These are phyloP conservation scores for Elsinoe fawcettii DNA, from an alignment of 2,329 filamentous ascomycete genomes.

Conservation along the genomic window DNA sequence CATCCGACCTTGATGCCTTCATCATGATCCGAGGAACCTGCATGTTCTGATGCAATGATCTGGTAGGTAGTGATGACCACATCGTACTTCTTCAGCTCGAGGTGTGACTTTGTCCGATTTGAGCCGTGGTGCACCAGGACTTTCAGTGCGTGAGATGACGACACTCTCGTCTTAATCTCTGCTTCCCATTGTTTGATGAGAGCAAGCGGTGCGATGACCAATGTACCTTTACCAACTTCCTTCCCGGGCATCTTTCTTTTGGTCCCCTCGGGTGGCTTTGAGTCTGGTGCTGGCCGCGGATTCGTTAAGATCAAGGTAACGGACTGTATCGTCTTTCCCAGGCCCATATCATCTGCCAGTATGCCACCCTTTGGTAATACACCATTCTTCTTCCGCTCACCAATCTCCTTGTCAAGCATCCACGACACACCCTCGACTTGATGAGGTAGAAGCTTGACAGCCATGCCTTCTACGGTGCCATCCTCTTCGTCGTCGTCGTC, in stretches of 20 bases:
- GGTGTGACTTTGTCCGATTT: slow-evolving; percentile 68
- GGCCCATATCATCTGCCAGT: slow-evolving; percentile 91
- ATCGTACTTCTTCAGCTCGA: slow-evolving; percentile 75
- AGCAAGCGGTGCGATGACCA: slow-evolving; percentile 87
- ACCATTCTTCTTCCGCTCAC: slow-evolving; percentile 69
- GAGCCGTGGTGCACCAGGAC: slow-evolving; percentile 90
- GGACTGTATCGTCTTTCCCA: slow-evolving; percentile 93
- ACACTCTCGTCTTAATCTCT: slow-evolving; percentile 79
- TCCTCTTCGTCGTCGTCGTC: slow-evolving; percentile 48
- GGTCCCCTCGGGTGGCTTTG: slow-evolving; percentile 45
- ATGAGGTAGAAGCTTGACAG: slow-evolving; percentile 82
- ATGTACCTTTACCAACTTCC: slow-evolving; percentile 65
- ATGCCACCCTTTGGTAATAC: slow-evolving; percentile 85
- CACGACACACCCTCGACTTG: slow-evolving; percentile 89
- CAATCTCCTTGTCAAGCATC: slow-evolving; percentile 91
- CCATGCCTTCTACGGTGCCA: slow-evolving; percentile 68
- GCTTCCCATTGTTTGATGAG: slow-evolving; percentile 96
- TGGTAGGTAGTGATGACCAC: slow-evolving; percentile 97
- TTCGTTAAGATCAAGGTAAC: slow-evolving; percentile 83
- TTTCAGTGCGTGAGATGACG: slow-evolving; percentile 59
- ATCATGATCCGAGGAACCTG: slow-evolving; percentile 51
- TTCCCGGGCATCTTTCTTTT: slow-evolving; percentile 60
- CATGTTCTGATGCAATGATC: slow-evolving; percentile 85
- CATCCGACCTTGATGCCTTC: slow-evolving; percentile 67
- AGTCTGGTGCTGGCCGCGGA: slow-evolving; percentile 47